Evolutionary conservation across 805 yeast species (phyloP), one percentile per base, ranked within the genome.

Genomic region (Deakozyma indianensis): DNA sequence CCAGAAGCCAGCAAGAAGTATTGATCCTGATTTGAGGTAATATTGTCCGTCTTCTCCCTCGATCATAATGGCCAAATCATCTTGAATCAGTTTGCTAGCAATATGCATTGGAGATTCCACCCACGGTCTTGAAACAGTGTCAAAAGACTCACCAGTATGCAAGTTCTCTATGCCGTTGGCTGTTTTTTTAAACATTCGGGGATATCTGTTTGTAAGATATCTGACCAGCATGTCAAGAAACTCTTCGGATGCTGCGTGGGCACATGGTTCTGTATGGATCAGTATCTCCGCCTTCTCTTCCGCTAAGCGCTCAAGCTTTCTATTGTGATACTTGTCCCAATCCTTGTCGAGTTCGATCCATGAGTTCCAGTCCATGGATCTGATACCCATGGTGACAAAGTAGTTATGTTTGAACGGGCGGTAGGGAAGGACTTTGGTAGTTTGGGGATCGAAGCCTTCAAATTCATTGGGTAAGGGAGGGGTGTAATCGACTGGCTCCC

Each of bases 321-420:
- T 63, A 21, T 68, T 54, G 55, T 79, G 83, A 52, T 57, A 78
- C 48, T 70, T 70, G 45, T 53, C 51, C 81, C 82, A 80, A 60
- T 79, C 78, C 48, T 75, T 77, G 57, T 79, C 85, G 47, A 80
- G 64, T 55, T 79, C 80, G 49, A 79, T 73, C 86, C 86, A 79
- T 43, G 65, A 66, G 45, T 73, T 63, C 69, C 72, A 73, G 43
- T 76, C 74, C 80, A 78, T 72, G 47, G 64, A 64, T 50, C 85
- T 63, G 40, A 78, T 78, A 4, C 85, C 86, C 86, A 79, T 79
- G 22, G 80, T 79, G 43, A 79, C 70, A 51, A 64, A 70, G 56
- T 79, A 79, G 48, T 73, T 75, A 58, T 76, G 80, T 55, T 70
- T 77, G 62, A 79, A 80, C 0, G 85, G 83, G 42, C 83, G 64